A percentile compares a stretch with the other conserved stretches of the same genome.
These are phyloP conservation scores for Colletotrichum truncatum DNA, from an alignment of 2,329 filamentous ascomycete genomes.

Conservation along the genomic window DNA sequence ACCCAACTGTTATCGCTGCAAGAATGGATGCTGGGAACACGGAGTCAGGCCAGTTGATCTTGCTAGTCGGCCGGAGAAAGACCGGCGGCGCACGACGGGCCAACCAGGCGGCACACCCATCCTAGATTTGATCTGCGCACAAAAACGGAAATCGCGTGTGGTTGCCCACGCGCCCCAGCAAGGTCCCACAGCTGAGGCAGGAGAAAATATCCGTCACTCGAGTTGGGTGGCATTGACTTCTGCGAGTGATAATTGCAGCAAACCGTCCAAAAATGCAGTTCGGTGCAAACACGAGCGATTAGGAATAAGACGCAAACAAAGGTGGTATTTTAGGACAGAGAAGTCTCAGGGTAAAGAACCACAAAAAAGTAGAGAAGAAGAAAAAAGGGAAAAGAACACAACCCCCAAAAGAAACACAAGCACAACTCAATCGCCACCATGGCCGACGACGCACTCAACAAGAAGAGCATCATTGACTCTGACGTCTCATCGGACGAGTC, in stretches of 20 bases:
- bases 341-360: background rate
- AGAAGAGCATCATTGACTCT: conserved; percentile 10
- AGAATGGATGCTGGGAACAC: too few species aligned
- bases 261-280: too few species aligned
- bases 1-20: too few species aligned
- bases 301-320: too few species aligned
- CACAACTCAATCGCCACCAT: background rate
- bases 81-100: background rate
- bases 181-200: background rate
- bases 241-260: too few species aligned
- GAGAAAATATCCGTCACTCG: background rate
- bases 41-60: too few species aligned
- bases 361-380: background rate
- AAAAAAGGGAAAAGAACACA: background rate
- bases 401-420: background rate
- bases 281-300: too few species aligned
- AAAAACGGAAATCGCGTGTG: background rate
- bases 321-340: too few species aligned
- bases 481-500: conserved; percentile 48
- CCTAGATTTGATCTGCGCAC: background rate
- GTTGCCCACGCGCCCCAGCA: background rate
- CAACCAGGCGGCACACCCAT: background rate
- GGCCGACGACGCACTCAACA: conserved; percentile 5
- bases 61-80: background rate
- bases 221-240: too few species aligned